Evolutionary conservation across 2,329 filamentous ascomycete genomes (phyloP).

Genomic region (Ophiostoma sp.): DNA sequence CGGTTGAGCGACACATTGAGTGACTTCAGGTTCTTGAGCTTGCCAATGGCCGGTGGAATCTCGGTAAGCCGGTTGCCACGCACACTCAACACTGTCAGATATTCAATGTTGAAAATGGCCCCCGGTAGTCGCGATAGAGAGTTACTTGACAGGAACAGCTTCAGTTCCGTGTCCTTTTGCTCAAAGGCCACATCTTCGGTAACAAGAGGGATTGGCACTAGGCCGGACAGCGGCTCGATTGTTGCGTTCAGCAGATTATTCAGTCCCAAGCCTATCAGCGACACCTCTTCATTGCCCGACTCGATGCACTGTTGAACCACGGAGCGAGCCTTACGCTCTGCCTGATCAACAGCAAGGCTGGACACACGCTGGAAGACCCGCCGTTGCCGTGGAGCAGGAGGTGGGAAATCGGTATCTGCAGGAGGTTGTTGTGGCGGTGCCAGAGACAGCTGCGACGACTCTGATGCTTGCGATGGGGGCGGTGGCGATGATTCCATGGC

Average conservation of each 20-base stretch:
- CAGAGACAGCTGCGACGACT: slow-evolving; percentile 45
- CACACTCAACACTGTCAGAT: slow-evolving; percentile 60
- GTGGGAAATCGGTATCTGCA: slow-evolving; percentile 37
- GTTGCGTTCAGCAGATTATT: slow-evolving; percentile 51
- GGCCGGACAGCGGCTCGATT: slow-evolving; percentile 51
- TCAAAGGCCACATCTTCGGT: slow-evolving; percentile 55
- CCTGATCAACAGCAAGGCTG: slow-evolving; percentile 33
- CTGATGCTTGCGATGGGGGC: slow-evolving; percentile 59
- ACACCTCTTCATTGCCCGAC: slow-evolving; percentile 52
- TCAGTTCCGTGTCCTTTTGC: slow-evolving; percentile 53
- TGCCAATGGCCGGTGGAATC: slow-evolving; percentile 55
- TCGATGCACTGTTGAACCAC: slow-evolving; percentile 53
- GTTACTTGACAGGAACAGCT: slow-evolving; percentile 59
- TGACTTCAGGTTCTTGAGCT: slow-evolving; percentile 53
- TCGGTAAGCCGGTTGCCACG: slow-evolving; percentile 58
- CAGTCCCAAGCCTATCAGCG: slow-evolving; percentile 40
- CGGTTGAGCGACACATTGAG: slow-evolving; percentile 63
- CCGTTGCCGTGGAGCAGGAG: slow-evolving; percentile 34
- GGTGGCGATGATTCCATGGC: slow-evolving; percentile 39
- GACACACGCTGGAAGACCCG: slow-evolving; percentile 31
- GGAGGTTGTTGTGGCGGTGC: slow-evolving; percentile 26
- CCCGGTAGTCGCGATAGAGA: slow-evolving; percentile 51
- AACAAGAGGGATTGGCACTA: slow-evolving; percentile 51
- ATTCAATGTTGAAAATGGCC: slow-evolving; percentile 56
- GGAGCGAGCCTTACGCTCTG: slow-evolving; percentile 43